Evolutionary conservation across 768 basidiomycete genomes (phyloP), one percentile per base, ranked within the genome.

Genomic region (Roridomyces roridus): DNA sequence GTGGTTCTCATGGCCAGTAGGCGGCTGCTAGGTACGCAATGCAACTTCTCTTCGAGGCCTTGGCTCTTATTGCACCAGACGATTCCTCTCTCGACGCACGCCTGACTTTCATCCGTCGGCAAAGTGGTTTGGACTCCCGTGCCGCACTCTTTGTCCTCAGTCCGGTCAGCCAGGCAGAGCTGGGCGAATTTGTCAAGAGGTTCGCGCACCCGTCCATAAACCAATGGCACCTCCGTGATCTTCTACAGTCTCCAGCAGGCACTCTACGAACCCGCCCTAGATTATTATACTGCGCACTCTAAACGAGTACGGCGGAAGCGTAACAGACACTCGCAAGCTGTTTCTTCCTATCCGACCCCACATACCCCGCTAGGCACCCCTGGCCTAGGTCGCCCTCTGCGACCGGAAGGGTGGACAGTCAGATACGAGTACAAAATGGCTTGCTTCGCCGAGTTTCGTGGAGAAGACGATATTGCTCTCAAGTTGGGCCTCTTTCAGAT

Each of bases 381-480:
- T 14, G 70, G 70, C 36, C 70, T 82, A 18, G 71, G 82, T 1
- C 84, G 87, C 17, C 86, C 89, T 1, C 75, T 97, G 5, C 79
- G 91, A 25, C 84, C 89, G 1, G 88, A 93, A 71, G 96, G 96
- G 0, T 99, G 96, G 96, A 93, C 91, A 0, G 94, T 96, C 18
- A 80, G 97, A 26, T 98, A 98, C 67, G 96, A 98, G 69, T 98
- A 94, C 79, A 99, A 98, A 74, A 91, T 96, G 83, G 97, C 91
- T 0, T 89, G 91, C 64, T 98, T 98, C 71, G 94, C 96, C 0
- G 96, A 99, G 72, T 94, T 98, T 67, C 77, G 96, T 55, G 87
- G 92, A 12, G 96, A 98, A 70, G 85, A 92, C 56, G 95, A 98
- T 65, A 88, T 94, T 9, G 94, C 96, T 1, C 77, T 96, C 57